Percentiles rank a stretch among this genome's conserved stretches.
Conservation (phyloP, 306 rosid genomes). For the Pueraria montana region DNA sequence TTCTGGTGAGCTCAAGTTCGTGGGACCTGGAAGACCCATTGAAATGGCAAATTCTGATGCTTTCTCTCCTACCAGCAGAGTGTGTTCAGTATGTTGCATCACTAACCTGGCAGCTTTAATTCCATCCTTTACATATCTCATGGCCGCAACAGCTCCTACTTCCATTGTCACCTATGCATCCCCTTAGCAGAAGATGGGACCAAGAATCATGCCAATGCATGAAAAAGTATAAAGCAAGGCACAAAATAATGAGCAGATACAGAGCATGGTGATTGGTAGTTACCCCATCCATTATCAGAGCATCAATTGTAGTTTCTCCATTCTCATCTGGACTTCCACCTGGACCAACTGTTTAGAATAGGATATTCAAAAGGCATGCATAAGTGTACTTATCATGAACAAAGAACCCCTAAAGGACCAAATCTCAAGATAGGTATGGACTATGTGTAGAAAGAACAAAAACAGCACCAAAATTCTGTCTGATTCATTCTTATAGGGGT, state of each 20-base stretch:
- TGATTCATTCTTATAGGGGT: background rate
- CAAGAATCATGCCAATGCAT: constrained; percentile 45
- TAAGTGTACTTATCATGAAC: background rate
- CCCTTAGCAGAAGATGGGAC: constrained; percentile 66
- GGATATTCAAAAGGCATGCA: constrained; percentile 14
- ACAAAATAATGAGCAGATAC: constrained; percentile 8
- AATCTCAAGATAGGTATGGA: background rate
- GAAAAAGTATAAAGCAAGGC: constrained; percentile 10
- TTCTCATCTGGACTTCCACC: constrained; percentile 99
- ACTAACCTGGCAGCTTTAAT: constrained; percentile 89
- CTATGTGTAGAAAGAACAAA: background rate
- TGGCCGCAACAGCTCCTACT: constrained; percentile 96
- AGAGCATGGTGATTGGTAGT: constrained; percentile 38
- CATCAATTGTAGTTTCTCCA: constrained; percentile 96
- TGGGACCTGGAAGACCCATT: constrained; percentile 95
- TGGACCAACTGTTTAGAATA: constrained; percentile 78
- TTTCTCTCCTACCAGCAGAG: constrained; percentile 92
- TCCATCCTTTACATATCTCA: constrained; percentile 94
- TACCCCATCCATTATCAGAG: constrained; percentile 96
- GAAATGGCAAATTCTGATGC: constrained; percentile 89
- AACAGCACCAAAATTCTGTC: background rate
- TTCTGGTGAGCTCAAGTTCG: constrained; percentile 84
- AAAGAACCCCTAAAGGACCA: constrained; percentile 28
- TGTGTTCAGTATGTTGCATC: constrained; percentile 81
- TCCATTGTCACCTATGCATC: constrained; percentile 89